A percentile compares a stretch with the other conserved stretches of the same genome.
Conservation (phyloP, 257 asterid species). For the Jacaranda mimosifolia region DNA sequence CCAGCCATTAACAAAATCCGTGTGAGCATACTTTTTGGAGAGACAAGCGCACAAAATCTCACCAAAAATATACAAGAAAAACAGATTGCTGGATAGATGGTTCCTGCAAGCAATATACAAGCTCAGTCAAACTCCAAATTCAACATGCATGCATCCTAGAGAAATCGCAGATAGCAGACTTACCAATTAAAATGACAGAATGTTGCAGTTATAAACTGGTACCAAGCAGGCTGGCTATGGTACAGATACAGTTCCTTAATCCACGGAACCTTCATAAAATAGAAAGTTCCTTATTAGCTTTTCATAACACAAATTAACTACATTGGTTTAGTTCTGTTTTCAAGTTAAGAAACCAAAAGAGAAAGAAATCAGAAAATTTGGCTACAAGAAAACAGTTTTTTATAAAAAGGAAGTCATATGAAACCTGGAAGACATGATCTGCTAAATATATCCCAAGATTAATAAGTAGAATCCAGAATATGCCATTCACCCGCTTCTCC, state of each 20-base stretch:
- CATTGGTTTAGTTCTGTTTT: not conserved
- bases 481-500: slow-evolving; percentile 79
- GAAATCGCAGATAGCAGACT: slow-evolving; percentile 37
- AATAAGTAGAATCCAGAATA: slow-evolving; percentile 90
- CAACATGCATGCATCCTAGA: slow-evolving; percentile 23
- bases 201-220: slow-evolving; percentile 94
- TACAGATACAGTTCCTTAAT: slow-evolving; percentile 80
- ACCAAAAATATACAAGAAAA: slow-evolving; percentile 98
- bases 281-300: slow-evolving; percentile 27
- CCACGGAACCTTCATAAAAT: slow-evolving; percentile 65
- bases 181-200: slow-evolving; percentile 92
- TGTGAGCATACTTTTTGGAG: not conserved
- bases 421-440: slow-evolving; percentile 91
- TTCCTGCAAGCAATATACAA: slow-evolving; percentile 57
- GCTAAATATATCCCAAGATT: slow-evolving; percentile 82
- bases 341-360: not conserved
- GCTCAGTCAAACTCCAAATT: slow-evolving; percentile 25
- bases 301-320: slow-evolving; percentile 7
- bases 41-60: slow-evolving; percentile 42
- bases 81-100: slow-evolving; percentile 95
- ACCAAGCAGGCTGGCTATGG: slow-evolving; percentile 89
- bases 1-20: slow-evolving; percentile 19
- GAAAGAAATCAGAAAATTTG: not conserved
- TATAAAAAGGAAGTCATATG: slow-evolving; percentile 5
- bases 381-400: not conserved